phyloP scores from a whole-genome alignment of 257 asterid species.

The Forsythia suspensa region DNA sequence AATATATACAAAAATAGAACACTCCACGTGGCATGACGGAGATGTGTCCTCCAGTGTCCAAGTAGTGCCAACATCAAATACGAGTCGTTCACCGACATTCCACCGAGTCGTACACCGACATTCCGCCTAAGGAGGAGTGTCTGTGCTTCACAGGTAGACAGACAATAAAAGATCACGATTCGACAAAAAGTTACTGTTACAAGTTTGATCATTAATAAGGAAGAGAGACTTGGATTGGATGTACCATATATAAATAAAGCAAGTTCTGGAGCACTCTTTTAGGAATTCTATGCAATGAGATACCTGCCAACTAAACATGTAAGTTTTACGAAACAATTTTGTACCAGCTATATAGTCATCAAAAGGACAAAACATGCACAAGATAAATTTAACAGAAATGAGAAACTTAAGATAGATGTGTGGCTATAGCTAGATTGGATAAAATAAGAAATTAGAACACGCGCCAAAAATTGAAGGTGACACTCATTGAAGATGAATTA shows the following conservation, averaged over 20 bases:
- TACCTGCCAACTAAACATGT: neutral
- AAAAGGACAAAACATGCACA: neutral
- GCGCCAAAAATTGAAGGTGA: neutral
- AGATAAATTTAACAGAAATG: neutral
- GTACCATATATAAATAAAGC: neutral
- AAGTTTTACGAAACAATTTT: neutral
- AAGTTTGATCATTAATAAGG: neutral
- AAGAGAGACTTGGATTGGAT: neutral
- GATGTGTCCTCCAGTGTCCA: no score
- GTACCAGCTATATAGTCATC: neutral
- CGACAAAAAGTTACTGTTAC: neutral
- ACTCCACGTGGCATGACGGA: neutral
- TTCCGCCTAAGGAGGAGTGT: neutral
- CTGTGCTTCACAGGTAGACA: neutral
- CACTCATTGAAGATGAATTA: neutral
- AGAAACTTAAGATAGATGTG: neutral
- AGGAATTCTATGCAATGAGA: neutral
- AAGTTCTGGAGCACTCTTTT: neutral
- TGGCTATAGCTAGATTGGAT: neutral
- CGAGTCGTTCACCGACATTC: neutral
- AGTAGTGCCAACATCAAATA: neutral
- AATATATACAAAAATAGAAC: neutral
- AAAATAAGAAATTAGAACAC: neutral
- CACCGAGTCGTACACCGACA: neutral
- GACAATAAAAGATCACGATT: neutral